Base-by-base conservation (phyloP, 371 early-diverging fungal genomes). In the Choanephora cucurbitarum region DNA sequence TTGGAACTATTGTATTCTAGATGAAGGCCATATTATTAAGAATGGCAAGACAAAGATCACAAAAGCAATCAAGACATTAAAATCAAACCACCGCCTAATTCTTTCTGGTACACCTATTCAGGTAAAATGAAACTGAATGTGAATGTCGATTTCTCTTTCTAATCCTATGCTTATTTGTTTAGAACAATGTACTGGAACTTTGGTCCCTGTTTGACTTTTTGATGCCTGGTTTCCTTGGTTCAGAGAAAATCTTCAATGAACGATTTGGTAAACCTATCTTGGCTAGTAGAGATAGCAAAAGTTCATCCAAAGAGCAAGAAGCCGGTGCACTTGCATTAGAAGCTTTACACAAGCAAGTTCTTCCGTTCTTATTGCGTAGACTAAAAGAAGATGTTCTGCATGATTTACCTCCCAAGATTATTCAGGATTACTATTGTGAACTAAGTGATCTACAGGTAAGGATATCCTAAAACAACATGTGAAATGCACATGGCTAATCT, bases 1-100 rank as follows among this genome's bases (percentile, higher is more conserved):
- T 32, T 99, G 91, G 91, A 97, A 97, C 75, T 99, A 97, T 70
- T 92, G 96, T 62, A 89, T 99, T 55, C 76, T 99, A 34, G 99
- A 99, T 75, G 99, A 99, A 81, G 99, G 99, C 0, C 99, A 99
- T 71, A 86, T 97, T 34, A 98, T 99, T 70, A 95, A 95, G 72
- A 99, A 99, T 69, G 88, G 92, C 14, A 87, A 89, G 52, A 95
- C 99, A 23, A 93, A 97, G 59, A 87, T 99, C 22, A 98, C 95
- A 33, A 88, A 89, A 64, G 89, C 95, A 0, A 91, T 90, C 62
- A 95, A 96, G 71, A 68, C 87, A 34, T 58, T 94, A 21, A 73
- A 78, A 64, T 94, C 98, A 15, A 86, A 89, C 52, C 91, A 97
- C 65, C 86, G 98, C 0, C 77, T 98, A 44, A 92, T 99, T 45